These are phyloP conservation scores for Mrakia gelida DNA, from an alignment of 768 basidiomycete species.

Conservation along the genomic window DNA sequence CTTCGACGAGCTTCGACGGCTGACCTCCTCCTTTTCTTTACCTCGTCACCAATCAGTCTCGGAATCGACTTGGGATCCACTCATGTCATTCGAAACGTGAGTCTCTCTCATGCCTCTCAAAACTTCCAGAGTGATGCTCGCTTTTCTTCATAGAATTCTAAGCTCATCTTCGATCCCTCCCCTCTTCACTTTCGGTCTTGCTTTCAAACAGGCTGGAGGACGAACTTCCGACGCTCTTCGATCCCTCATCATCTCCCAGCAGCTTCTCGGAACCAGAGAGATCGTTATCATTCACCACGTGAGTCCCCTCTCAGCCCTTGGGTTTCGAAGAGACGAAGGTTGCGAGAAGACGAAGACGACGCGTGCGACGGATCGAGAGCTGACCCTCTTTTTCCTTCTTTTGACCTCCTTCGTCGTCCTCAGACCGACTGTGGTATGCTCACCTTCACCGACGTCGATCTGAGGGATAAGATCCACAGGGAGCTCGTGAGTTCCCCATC, in stretches of 20 bases:
- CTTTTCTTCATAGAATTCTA: too few relatives aligned
- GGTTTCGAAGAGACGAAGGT: too few relatives aligned
- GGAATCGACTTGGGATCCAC: slow-evolving; percentile 5
- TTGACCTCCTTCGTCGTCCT: not conserved
- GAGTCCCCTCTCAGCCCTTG: not conserved
- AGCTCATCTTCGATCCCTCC: not conserved
- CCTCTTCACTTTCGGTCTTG: not conserved
- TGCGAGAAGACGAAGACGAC: not conserved
- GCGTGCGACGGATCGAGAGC: not conserved
- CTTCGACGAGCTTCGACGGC: not conserved
- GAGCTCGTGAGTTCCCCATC: not conserved
- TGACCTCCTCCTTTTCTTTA: not conserved
- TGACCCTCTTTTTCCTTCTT: not conserved
- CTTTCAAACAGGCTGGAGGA: not conserved
- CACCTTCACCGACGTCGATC: not conserved
- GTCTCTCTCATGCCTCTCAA: not conserved
- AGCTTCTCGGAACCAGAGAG: not conserved
- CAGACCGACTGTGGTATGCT: not conserved
- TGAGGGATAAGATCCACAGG: not conserved
- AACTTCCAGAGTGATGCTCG: too few relatives aligned
- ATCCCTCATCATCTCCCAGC: not conserved
- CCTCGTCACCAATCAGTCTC: not conserved
- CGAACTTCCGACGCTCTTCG: not conserved
- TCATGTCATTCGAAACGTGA: not conserved
- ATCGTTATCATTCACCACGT: not conserved